A percentile compares a stretch with the other conserved stretches of the same genome.
Evolutionary conservation across 441 rosid genomes (phyloP).

Genomic region (Erodium moschatum): DNA sequence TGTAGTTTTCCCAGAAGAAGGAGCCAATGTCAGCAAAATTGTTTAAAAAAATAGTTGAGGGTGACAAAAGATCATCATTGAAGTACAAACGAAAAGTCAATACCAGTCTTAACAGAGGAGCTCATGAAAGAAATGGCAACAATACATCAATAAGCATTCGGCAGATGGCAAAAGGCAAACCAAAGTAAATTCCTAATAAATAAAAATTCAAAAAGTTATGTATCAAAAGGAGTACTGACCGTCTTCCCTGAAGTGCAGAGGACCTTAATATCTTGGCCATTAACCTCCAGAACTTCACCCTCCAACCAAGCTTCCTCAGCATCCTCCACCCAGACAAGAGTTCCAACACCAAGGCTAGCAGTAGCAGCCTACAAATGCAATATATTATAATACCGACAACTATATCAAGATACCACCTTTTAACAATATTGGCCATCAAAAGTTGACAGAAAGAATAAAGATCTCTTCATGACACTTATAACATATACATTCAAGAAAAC

Average conservation of each 20-base stretch:
- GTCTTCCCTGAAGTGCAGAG: conserved; percentile 46
- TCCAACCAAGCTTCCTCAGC: conserved; percentile 73
- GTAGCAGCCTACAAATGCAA: conserved; percentile 39
- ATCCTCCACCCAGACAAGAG: conserved; percentile 79
- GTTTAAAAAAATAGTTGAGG: not conserved
- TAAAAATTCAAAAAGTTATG: not conserved
- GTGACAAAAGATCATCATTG: not conserved
- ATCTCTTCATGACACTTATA: not conserved
- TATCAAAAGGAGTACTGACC: conserved; percentile 34
- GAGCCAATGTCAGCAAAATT: conserved; percentile 1
- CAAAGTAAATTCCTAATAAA: not conserved
- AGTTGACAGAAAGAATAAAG: not conserved
- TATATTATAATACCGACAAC: not conserved
- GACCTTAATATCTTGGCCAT: conserved; percentile 47
- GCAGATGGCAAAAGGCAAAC: not conserved
- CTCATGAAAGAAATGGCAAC: not conserved
- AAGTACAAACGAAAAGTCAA: not conserved
- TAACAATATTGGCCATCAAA: not conserved
- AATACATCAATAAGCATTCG: not conserved
- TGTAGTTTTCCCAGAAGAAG: conserved; percentile 18
- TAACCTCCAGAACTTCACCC: conserved; percentile 61
- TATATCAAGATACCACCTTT: not conserved
- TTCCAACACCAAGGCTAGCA: conserved; percentile 45
- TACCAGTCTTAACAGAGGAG: not conserved
- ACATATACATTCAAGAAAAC: conserved; percentile 1